These are phyloP conservation scores for Wickerhamiella sergipiensis DNA, from an alignment of 805 yeast species.

Conservation along the genomic window DNA sequence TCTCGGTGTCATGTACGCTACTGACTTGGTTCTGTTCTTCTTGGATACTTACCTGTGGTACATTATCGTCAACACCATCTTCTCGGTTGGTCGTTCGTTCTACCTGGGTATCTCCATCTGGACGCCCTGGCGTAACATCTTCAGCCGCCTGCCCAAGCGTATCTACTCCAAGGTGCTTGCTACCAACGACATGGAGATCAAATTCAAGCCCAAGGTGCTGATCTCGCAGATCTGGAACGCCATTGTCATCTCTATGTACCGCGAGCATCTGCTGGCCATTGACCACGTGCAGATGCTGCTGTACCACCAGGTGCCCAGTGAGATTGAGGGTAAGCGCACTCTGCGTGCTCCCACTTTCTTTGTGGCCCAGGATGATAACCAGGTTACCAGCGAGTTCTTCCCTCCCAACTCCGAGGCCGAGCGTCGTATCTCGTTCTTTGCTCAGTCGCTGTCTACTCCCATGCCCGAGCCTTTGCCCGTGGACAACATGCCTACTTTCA, in stretches of 20 bases:
- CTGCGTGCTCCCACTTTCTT: constrained; percentile 98
- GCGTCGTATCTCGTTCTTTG: constrained; percentile 98
- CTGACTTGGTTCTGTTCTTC: constrained; percentile 91
- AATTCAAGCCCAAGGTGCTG: constrained; percentile 95
- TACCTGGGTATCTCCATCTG: constrained; percentile 96
- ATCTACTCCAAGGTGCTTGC: constrained; percentile 95
- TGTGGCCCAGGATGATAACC: constrained; percentile 90
- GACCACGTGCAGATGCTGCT: constrained; percentile 96
- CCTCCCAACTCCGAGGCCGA: constrained; percentile 97
- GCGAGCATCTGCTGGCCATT: constrained; percentile 95
- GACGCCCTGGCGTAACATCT: constrained; percentile 99
- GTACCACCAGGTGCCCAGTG: constrained; percentile 97
- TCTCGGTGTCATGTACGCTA: constrained; percentile 81
- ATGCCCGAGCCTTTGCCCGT: constrained; percentile 98
- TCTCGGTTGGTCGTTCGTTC: constrained; percentile 95
- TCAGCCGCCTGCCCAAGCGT: constrained; percentile 96
- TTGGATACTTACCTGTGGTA: constrained; percentile 99
- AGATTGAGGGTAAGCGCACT: constrained; percentile 95
- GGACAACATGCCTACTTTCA: constrained; percentile 98
- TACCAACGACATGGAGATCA: constrained; percentile 97
- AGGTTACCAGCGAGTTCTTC: constrained; percentile 92
- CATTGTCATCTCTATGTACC: constrained; percentile 96
- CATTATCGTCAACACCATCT: constrained; percentile 84
- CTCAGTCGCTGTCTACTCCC: constrained; percentile 96
- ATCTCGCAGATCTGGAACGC: constrained; percentile 99